A percentile compares a stretch with the other conserved stretches of the same genome.
phyloP scores from a whole-genome alignment of 2,329 filamentous ascomycete species.

The Xylaria arbuscula region DNA sequence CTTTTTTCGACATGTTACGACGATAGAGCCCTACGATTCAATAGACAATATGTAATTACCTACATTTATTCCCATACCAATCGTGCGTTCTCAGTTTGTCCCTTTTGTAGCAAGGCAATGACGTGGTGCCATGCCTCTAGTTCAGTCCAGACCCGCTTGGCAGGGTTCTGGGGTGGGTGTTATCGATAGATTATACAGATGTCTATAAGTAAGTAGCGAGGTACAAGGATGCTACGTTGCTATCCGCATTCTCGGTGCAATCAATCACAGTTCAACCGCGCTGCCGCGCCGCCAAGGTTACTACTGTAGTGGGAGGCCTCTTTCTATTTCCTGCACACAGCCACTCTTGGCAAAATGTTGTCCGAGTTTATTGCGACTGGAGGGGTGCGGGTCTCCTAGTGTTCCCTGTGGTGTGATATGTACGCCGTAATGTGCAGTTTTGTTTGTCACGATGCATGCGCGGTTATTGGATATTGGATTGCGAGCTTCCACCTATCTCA shows the following conservation, averaged over 20 bases:
- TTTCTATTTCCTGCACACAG: conserved; percentile 37
- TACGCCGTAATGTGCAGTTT: conserved; percentile 10
- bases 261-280: background rate
- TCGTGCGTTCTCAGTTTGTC: background rate
- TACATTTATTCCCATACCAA: background rate
- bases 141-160: conserved; percentile 5
- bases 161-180: background rate
- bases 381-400: conserved; percentile 6
- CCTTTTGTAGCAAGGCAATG: background rate
- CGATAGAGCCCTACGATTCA: background rate
- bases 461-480: background rate
- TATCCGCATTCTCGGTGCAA: conserved; percentile 11
- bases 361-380: conserved; percentile 14
- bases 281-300: conserved; percentile 22
- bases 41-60: background rate
- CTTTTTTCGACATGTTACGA: background rate
- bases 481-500: background rate
- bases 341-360: conserved; percentile 42
- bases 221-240: background rate
- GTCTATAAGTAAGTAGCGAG: too few relatives aligned
- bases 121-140: background rate
- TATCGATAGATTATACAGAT: conserved; percentile 25
- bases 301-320: conserved; percentile 33
- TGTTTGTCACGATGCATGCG: conserved; percentile 17
- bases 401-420: conserved; percentile 14